Conservation (phyloP, 1,284 basidiomycete species). For the Cutaneotrichosporon mucoides region DNA sequence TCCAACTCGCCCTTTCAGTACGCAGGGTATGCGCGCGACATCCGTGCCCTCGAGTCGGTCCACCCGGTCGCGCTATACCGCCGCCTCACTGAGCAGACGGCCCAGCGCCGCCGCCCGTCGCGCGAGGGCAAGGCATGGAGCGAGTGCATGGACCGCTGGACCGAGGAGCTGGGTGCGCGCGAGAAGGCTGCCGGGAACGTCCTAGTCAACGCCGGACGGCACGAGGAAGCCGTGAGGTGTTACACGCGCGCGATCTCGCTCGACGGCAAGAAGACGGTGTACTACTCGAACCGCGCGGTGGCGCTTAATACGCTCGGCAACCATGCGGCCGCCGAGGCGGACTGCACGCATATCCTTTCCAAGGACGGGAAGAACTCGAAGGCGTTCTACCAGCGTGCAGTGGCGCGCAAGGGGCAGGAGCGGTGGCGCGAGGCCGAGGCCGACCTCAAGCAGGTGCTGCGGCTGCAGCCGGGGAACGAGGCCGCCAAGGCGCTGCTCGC, state of each 20-base stretch:
- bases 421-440: slow-evolving; percentile 44
- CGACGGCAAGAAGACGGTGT: slow-evolving; percentile 49
- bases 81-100: slow-evolving; percentile 42
- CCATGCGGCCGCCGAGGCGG: slow-evolving; percentile 42
- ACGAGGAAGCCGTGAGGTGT: slow-evolving; percentile 37
- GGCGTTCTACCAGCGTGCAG: slow-evolving; percentile 46
- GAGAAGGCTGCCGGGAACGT: slow-evolving; percentile 49
- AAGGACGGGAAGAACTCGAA: slow-evolving; percentile 47
- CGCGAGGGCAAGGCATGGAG: slow-evolving; percentile 35
- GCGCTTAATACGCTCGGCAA: slow-evolving; percentile 44
- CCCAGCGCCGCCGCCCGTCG: slow-evolving; percentile 19
- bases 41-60: slow-evolving; percentile 38
- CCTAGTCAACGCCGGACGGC: slow-evolving; percentile 33
- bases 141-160: slow-evolving; percentile 50
- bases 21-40: slow-evolving; percentile 39
- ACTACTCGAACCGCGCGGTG: slow-evolving; percentile 49
- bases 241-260: slow-evolving; percentile 49
- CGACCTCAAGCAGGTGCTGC: slow-evolving; percentile 39
- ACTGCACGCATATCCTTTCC: slow-evolving; percentile 43
- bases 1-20: slow-evolving; percentile 47
- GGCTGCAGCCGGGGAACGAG: slow-evolving; percentile 35
- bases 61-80: slow-evolving; percentile 48
- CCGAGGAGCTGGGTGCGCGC: slow-evolving; percentile 45
- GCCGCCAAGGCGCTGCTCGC: slow-evolving; percentile 38
- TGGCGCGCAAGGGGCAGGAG: slow-evolving; percentile 41